Percentiles rank a stretch among this genome's conserved stretches.
Conservation (phyloP, 345 rosid species). For the Lepidium africanum region DNA sequence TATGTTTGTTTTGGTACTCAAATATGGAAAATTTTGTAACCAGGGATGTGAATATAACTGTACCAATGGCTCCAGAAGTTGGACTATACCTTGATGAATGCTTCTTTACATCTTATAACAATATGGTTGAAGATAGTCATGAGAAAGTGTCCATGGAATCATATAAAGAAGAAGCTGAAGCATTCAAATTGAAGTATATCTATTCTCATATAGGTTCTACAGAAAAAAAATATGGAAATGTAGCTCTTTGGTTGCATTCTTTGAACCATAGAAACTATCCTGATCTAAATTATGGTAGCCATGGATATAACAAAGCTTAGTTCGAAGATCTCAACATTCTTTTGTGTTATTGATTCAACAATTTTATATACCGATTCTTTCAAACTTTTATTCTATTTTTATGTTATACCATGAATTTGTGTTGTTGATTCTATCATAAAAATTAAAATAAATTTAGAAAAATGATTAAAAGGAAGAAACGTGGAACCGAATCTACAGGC, state of each 20-base stretch:
- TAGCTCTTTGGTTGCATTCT: constrained; percentile 91
- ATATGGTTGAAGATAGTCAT: constrained; percentile 59
- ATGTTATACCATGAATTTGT: neutral
- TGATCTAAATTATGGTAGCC: constrained; percentile 29
- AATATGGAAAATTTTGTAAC: neutral
- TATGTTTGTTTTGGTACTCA: neutral
- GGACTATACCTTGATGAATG: constrained; percentile 92
- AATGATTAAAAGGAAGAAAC: constrained; percentile 4
- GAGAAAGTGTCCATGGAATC: constrained; percentile 75
- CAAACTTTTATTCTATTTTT: neutral
- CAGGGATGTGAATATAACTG: constrained; percentile 61
- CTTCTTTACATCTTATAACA: constrained; percentile 64
- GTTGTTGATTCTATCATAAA: neutral
- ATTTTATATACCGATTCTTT: neutral
- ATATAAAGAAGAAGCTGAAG: constrained; percentile 63
- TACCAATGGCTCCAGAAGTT: constrained; percentile 92
- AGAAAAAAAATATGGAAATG: constrained; percentile 68
- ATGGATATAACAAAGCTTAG: constrained; percentile 1
- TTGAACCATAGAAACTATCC: constrained; percentile 79
- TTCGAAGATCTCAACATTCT: neutral
- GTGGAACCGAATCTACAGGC: constrained; percentile 32
- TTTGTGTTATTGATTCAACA: neutral
- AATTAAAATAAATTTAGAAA: neutral
- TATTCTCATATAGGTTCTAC: constrained; percentile 70
- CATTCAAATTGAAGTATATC: constrained; percentile 68